Base-by-base conservation (phyloP, 495 filamentous ascomycete species). In the Trichoderma asperelloides region DNA sequence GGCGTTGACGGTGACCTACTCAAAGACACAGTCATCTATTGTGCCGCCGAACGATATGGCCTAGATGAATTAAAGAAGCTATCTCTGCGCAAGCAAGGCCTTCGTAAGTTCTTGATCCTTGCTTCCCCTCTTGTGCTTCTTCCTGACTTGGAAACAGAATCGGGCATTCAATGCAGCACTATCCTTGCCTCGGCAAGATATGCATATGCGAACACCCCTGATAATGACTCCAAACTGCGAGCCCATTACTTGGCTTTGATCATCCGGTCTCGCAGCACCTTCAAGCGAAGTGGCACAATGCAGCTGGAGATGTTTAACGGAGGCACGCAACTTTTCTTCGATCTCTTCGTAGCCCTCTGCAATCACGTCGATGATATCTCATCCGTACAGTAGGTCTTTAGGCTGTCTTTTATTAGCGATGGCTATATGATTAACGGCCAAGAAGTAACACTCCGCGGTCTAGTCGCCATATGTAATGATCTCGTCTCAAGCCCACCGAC, bases 271-370 rank as follows among this genome's bases (percentile, higher is more conserved):
- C 82, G 91, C 68, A 82, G 81, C 69, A 96, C 91, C 4, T 97
- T 97, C 81, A 97, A 95, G 83, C 81, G 90, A 45, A 96, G 91
- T 77, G 92, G 92, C 69, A 96, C 92, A n/a, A 96, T 96, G 92
- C 92, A 96, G 78, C 85, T 89, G 72, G 92, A 96, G 81, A 96
- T 96, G 92, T 89, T 91, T 75, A 83, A 83, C 70, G 92, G 92
- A 25, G 91, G 91, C 68, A 78, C 79, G 4, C 88, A 88, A 72
- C 78, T 96, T 72, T 96, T 96, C 80, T 96, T 96, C 77, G 92
- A 96, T 77, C 79, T 96, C 68, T 96, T 96, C 77, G 92, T 96
- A 49, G 92, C 92, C 5, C 85, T 96, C 78, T 92, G 89, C 77
- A 96, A 96, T 76, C 91, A 96, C 77, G 91, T 96, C 39, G 86